Conservation (phyloP, 129 eudicot genomes). For the Escallonia rubra region DNA sequence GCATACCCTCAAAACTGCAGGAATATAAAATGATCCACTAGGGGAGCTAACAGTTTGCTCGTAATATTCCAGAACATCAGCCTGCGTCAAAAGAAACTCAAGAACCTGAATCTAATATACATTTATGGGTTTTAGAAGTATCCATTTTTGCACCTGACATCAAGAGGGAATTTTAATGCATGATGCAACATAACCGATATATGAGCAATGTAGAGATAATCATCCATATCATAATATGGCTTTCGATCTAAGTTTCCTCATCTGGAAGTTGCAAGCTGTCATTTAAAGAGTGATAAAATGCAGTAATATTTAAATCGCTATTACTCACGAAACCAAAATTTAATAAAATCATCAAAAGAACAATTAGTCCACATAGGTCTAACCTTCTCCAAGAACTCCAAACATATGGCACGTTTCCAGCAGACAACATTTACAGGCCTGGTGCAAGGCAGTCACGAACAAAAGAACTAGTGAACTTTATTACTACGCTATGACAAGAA, state of each 20-base stretch:
- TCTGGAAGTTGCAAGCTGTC: not conserved
- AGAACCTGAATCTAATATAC: not conserved
- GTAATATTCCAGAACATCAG: constrained; percentile 94
- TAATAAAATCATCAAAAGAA: not conserved
- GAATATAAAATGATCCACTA: constrained; percentile 85
- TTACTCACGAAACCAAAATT: not conserved
- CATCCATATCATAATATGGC: not conserved
- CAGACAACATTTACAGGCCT: constrained; percentile 99
- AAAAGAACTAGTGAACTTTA: constrained; percentile 16
- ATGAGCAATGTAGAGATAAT: too few species aligned
- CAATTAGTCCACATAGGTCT: constrained; percentile 13
- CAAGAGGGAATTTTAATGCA: too few species aligned
- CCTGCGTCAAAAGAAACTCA: constrained; percentile 42
- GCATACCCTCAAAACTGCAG: constrained; percentile 93
- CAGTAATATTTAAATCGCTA: not conserved
- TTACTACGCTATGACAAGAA: constrained; percentile 6
- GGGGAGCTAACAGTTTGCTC: constrained; percentile 90
- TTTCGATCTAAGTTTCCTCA: not conserved
- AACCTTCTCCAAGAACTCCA: constrained; percentile 99
- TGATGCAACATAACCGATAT: too few species aligned
- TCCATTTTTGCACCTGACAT: too few species aligned
- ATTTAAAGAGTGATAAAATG: not conserved
- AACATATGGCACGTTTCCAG: constrained; percentile 99
- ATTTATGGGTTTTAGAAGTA: too few species aligned
- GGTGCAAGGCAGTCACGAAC: constrained; percentile 32